Percentiles rank a stretch among this genome's conserved stretches.
These are phyloP conservation scores for Simplicillium sp. DNA, from an alignment of 2,329 filamentous ascomycete genomes.

Conservation along the genomic window DNA sequence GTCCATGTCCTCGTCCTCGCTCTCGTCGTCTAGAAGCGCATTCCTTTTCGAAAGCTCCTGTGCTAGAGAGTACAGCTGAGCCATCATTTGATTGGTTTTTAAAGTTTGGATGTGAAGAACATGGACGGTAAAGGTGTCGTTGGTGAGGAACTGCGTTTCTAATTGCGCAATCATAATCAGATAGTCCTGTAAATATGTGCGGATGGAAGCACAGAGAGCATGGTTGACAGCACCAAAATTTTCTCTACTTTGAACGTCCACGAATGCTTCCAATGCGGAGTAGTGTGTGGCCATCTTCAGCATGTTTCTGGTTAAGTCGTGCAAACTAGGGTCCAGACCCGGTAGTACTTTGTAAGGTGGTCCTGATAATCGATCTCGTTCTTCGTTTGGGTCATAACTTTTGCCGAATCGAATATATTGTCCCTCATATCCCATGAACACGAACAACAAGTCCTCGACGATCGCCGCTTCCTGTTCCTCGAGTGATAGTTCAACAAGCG, in stretches of 20 bases:
- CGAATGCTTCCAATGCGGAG: conserved; percentile 80
- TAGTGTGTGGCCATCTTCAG: conserved; percentile 92
- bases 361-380: conserved; percentile 78
- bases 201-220: conserved; percentile 87
- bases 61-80: conserved; percentile 78
- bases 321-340: conserved; percentile 82
- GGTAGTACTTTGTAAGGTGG: conserved; percentile 71
- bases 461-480: conserved; percentile 81
- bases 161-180: conserved; percentile 86
- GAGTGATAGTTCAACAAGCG: conserved; percentile 62
- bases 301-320: conserved; percentile 81
- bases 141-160: conserved; percentile 86
- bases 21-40: conserved; percentile 72
- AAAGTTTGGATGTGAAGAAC: conserved; percentile 87
- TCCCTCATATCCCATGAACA: conserved; percentile 98
- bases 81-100: conserved; percentile 82
- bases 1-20: conserved; percentile 66
- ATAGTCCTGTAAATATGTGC: conserved; percentile 88
- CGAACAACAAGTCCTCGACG: conserved; percentile 83
- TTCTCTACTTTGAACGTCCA: conserved; percentile 87
- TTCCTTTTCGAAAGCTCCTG: conserved; percentile 85
- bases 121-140: conserved; percentile 82
- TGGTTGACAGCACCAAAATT: conserved; percentile 95
- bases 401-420: conserved; percentile 86
- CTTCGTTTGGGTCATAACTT: conserved; percentile 71